Conservation (phyloP, 2,329 filamentous ascomycete species). For the Cercospora canescens region DNA sequence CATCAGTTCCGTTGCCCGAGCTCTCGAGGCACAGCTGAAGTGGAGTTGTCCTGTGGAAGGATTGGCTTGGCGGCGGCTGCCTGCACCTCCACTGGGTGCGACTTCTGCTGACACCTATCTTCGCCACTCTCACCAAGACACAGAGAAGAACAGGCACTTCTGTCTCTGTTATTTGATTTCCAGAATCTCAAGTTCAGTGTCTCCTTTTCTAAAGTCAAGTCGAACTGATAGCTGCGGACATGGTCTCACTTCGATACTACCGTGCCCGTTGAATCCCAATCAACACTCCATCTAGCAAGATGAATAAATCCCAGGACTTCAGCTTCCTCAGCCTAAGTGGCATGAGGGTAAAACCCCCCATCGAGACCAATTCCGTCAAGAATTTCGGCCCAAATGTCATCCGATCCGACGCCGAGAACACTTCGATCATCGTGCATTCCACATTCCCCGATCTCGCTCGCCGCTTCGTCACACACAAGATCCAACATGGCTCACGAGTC, state of each 20-base stretch:
- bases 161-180: too few relatives aligned
- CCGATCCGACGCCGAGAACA: slow-evolving; percentile 26
- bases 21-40: not conserved
- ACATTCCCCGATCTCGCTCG: slow-evolving; percentile 29
- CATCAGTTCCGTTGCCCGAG: not conserved
- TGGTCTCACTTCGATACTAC: not conserved
- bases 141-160: too few relatives aligned
- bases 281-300: not conserved
- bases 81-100: too few relatives aligned
- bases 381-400: slow-evolving; percentile 26
- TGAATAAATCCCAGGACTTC: not conserved
- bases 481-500: slow-evolving; percentile 25
- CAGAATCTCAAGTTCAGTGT: too few relatives aligned
- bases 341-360: slow-evolving; percentile 22
- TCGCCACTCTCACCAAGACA: too few relatives aligned
- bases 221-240: not conserved
- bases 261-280: not conserved
- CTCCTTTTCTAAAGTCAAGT: not conserved
- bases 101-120: too few relatives aligned
- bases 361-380: slow-evolving; percentile 26
- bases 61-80: slow-evolving; percentile 1
- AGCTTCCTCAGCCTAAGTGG: not conserved
- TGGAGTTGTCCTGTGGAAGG: not conserved
- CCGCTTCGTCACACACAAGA: slow-evolving; percentile 34
- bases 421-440: slow-evolving; percentile 33